phyloP scores from a whole-genome alignment of 495 filamentous ascomycete species.

The Immersiella caudata region DNA sequence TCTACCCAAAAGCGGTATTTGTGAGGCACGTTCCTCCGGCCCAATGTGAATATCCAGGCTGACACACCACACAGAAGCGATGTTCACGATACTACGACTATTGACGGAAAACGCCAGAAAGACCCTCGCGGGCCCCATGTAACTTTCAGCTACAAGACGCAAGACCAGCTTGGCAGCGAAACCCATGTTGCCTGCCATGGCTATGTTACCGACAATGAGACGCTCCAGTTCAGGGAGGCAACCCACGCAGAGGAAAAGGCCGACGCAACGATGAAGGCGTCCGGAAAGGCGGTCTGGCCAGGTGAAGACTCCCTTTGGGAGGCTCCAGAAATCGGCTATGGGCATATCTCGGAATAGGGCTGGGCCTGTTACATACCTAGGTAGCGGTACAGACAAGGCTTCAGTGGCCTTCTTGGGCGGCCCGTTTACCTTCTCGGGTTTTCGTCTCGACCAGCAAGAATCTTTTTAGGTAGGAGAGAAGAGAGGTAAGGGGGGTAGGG shows the following conservation, averaged over 20 bases:
- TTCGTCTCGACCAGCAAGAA: too few relatives aligned
- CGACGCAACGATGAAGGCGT: background rate
- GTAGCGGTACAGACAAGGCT: too few relatives aligned
- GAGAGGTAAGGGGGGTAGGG: too few relatives aligned
- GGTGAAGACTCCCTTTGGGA: background rate
- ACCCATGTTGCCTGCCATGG: conserved; percentile 7
- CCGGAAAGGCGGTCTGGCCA: background rate
- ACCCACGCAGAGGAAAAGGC: conserved; percentile 1
- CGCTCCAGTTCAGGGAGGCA: background rate
- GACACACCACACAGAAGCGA: background rate
- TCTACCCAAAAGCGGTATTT: conserved; percentile 2
- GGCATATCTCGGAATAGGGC: background rate
- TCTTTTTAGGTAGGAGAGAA: too few relatives aligned
- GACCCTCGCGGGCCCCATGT: background rate
- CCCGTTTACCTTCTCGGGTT: too few relatives aligned
- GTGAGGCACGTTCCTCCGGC: background rate
- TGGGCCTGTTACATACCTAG: conserved; percentile 1
- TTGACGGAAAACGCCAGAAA: background rate
- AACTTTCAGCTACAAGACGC: background rate
- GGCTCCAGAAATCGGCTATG: background rate
- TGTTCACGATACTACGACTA: background rate
- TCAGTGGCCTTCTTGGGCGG: too few relatives aligned
- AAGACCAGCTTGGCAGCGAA: background rate
- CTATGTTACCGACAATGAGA: conserved; percentile 1
- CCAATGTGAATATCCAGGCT: background rate